Conservation (phyloP, 2,329 filamentous ascomycete genomes). For the Drechslera avenae region DNA sequence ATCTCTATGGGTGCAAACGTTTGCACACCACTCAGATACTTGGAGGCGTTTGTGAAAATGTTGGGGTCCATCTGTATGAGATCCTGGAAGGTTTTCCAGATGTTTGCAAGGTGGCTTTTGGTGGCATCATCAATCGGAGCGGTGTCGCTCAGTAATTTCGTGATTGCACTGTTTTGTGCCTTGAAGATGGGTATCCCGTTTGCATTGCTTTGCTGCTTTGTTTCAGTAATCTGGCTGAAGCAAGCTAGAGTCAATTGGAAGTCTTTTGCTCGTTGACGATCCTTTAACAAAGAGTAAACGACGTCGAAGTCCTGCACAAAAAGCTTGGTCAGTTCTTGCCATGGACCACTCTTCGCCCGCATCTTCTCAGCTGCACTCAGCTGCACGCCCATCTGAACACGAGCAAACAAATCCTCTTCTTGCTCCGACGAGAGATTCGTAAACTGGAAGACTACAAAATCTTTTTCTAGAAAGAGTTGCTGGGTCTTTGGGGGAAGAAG, state of each 20-base stretch:
- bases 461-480: constrained; percentile 47
- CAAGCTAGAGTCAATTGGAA: constrained; percentile 44
- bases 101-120: constrained; percentile 41
- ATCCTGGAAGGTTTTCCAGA: constrained; percentile 40
- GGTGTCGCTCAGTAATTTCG: constrained; percentile 36
- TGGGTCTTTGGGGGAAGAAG: constrained; percentile 46
- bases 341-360: constrained; percentile 52
- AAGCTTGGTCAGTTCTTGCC: constrained; percentile 52
- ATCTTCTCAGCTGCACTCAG: constrained; percentile 55
- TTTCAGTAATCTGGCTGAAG: constrained; percentile 48
- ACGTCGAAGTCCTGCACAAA: constrained; percentile 51
- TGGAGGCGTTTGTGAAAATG: constrained; percentile 38
- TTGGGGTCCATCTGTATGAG: constrained; percentile 34
- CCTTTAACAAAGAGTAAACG: constrained; percentile 43
- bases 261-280: constrained; percentile 36
- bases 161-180: constrained; percentile 23
- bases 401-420: constrained; percentile 56
- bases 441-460: constrained; percentile 54
- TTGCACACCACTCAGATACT: constrained; percentile 31
- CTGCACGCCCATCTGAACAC: constrained; percentile 55
- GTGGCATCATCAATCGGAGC: constrained; percentile 32
- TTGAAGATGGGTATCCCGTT: constrained; percentile 35
- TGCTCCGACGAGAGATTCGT: constrained; percentile 47
- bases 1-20: constrained; percentile 48
- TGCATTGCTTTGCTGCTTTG: constrained; percentile 29